Base-by-base conservation (phyloP, 345 rosid genomes). In the Populus pruinosa region DNA sequence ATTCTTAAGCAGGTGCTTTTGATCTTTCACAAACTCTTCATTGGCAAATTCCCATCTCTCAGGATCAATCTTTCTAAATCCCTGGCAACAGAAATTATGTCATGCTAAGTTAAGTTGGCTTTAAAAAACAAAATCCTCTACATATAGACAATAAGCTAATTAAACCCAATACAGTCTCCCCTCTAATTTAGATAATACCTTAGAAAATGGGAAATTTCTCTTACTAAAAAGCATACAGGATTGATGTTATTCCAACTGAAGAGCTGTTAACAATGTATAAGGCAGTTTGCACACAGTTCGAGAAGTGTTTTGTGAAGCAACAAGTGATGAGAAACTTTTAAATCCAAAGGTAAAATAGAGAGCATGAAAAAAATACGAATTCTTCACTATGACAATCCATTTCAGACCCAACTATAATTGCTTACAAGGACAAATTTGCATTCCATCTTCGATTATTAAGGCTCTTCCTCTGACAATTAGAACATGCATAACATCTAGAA, bases 1-100 rank as follows among this genome's bases (percentile, higher is more conserved):
- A 82, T 88, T 92, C 85, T 91, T 93, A 47, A 96, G 94, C 74
- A 91, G 94, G 89, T 92, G 97, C 89, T 86, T 92, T 78, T 91
- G 91, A 86, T 89, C 95, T 80, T 88, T 96, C 29, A 87, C 81
- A 82, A 96, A 93, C 27, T 89, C 98, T 67, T 96, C 98, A 84
- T 93, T 96, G 8, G 88, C 86, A 83, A 96, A 96, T 66, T 96
- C 98, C 99, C 99, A 96, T 78, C 75, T 89, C 86, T 96, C 96
- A 0, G 96, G 89, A 88, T 96, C 98, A 76, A 86, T 91, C 90
- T 96, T 96, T 47, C 94, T 87, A 63, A 96, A 96, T 27, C 99
- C 99, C 99, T 96, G 87, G 71, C 61, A 75, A 14, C 25, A 69
- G 12, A 41, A 76, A 64, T 66, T 21, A 44, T 18, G 59, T 44